phyloP scores from a whole-genome alignment of 78 protist species.

The Dictyostelium purpureum region DNA sequence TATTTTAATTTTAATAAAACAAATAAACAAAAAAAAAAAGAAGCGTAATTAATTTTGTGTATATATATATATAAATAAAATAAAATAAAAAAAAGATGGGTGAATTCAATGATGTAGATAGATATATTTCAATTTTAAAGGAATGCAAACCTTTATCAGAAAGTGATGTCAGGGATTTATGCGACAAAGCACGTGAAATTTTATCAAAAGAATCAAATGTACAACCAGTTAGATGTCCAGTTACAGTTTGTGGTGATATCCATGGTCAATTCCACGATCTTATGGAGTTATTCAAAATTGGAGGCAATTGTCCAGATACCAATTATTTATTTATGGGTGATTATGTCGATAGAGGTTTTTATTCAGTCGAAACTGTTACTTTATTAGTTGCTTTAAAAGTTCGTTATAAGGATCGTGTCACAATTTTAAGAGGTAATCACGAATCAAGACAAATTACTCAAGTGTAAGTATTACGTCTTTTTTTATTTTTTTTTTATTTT shows the following conservation, averaged over 20 bases:
- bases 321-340: conserved; percentile 97
- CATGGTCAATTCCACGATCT: conserved; percentile 98
- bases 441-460: conserved; percentile 97
- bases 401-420: conserved; percentile 87
- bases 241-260: conserved; percentile 98
- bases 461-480: conserved; percentile 88
- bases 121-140: conserved; percentile 78
- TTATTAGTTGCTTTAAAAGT: conserved; percentile 89
- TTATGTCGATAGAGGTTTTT: conserved; percentile 98
- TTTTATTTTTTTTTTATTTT: background rate
- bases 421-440: conserved; percentile 97
- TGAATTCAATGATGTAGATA: conserved; percentile 82
- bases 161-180: conserved; percentile 77
- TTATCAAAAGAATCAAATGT: conserved; percentile 93
- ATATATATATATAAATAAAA: background rate
- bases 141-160: conserved; percentile 82
- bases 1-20: background rate
- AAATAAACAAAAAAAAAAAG: no score
- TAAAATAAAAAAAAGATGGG: conserved; percentile 28
- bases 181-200: conserved; percentile 88
- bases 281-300: conserved; percentile 95
- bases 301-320: conserved; percentile 95
- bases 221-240: conserved; percentile 90
- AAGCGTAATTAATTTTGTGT: background rate
- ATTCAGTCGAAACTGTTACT: conserved; percentile 94